Evolutionary conservation across 2,329 filamentous ascomycete species (phyloP).

Genomic region (Proliferodiscus dingleyae): DNA sequence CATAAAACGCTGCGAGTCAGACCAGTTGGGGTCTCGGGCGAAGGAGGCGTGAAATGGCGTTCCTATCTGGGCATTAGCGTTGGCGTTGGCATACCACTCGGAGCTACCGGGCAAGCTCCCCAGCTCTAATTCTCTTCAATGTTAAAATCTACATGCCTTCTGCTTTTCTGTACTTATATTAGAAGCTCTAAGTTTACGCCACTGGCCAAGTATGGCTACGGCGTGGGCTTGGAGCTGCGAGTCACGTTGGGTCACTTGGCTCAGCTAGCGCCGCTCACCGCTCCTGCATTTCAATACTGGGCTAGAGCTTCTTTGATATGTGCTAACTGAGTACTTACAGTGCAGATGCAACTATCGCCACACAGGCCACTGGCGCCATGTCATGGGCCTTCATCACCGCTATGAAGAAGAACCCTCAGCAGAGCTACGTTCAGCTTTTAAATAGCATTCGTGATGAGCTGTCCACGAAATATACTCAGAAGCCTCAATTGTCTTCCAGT

Average conservation of each 20-base stretch:
- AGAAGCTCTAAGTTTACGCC: constrained; percentile 24
- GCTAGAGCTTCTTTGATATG: background rate
- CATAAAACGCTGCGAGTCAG: too few relatives aligned
- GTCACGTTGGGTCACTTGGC: constrained; percentile 29
- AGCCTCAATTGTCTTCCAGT: constrained; percentile 92
- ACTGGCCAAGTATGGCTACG: constrained; percentile 24
- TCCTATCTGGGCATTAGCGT: constrained; percentile 40
- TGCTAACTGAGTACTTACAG: constrained; percentile 41
- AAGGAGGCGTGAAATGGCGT: constrained; percentile 52
- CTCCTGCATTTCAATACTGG: background rate
- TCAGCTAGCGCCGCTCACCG: constrained; percentile 1
- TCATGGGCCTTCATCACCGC: constrained; percentile 93
- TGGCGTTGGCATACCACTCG: constrained; percentile 20
- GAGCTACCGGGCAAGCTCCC: constrained; percentile 16
- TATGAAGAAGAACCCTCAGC: constrained; percentile 86
- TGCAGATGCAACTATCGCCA: constrained; percentile 77
- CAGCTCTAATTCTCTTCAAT: constrained; percentile 8
- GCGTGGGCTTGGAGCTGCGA: constrained; percentile 29
- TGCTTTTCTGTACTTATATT: constrained; percentile 12
- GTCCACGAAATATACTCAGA: constrained; percentile 81
- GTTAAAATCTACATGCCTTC: constrained; percentile 13
- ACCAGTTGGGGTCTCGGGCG: constrained; percentile 42
- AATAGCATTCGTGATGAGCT: constrained; percentile 94
- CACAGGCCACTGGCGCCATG: constrained; percentile 95
- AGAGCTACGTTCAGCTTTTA: constrained; percentile 92